Conservation (phyloP, 352 stramenopile species). For the Phytophthora pluvialis region DNA sequence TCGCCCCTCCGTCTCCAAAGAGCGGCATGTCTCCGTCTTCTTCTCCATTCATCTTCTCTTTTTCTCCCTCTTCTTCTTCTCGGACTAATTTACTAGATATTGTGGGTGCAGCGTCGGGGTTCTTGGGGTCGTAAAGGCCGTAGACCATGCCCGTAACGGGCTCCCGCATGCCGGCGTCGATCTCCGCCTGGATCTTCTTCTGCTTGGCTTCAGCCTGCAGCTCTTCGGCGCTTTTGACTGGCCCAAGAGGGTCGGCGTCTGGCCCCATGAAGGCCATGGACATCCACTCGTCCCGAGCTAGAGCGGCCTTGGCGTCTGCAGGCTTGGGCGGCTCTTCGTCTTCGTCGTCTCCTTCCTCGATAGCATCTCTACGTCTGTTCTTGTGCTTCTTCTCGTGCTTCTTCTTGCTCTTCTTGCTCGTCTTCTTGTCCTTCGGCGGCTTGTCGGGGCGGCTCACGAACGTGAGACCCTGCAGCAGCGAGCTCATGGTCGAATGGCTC, state of each 20-base stretch:
- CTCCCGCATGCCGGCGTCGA: constrained; percentile 74
- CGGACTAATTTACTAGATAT: constrained; percentile 32
- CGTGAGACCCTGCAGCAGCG: constrained; percentile 72
- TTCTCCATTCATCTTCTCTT: constrained; percentile 8
- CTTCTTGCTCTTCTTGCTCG: constrained; percentile 43
- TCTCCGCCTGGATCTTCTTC: constrained; percentile 75
- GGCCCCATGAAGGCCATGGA: constrained; percentile 68
- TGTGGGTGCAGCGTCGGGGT: constrained; percentile 50
- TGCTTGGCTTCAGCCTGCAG: constrained; percentile 51
- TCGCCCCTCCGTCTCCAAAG: constrained; percentile 79
- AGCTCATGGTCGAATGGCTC: constrained; percentile 40
- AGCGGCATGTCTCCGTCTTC: constrained; percentile 35
- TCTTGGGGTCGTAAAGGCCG: constrained; percentile 83
- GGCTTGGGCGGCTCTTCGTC: background rate
- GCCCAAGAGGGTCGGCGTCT: constrained; percentile 23
- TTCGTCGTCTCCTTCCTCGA: constrained; percentile 23
- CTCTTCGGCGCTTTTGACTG: constrained; percentile 51
- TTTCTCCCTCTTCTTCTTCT: constrained; percentile 17
- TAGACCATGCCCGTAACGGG: constrained; percentile 83
- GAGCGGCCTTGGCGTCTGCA: constrained; percentile 4
- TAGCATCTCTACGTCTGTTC: constrained; percentile 14
- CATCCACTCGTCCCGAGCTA: constrained; percentile 85
- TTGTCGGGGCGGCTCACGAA: constrained; percentile 53
- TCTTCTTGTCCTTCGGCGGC: constrained; percentile 48
- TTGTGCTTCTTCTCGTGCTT: constrained; percentile 36